Evolutionary conservation across 805 yeast species (phyloP), one percentile per base, ranked within the genome.

Genomic region (Ogataea thermomethanolica): DNA sequence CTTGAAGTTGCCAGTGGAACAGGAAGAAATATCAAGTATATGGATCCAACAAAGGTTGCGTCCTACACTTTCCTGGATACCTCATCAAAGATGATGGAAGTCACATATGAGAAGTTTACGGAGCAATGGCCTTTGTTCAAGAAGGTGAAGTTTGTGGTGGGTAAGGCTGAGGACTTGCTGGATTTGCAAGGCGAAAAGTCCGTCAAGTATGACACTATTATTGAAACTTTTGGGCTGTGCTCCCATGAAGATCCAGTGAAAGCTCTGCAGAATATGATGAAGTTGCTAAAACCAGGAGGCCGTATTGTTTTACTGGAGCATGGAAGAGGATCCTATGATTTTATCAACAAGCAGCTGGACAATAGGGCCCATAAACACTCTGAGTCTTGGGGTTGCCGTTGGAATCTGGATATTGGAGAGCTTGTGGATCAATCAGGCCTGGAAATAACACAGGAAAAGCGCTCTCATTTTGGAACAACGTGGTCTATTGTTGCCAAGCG

Each of bases 1-100:
- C 66, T 93, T 41, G 99, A 93, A 62, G 93, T 91, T 8, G 83
- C 97, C 0, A 86, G 95, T 57, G 99, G 99, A 43, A 93, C 99
- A 0, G 98, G 99, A 6, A 74, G 98, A 62, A 93, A 93, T 58
- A 74, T 91, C 41, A 80, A 82, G 34, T 90, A 82, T 58, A 64
- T 88, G 51, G 73, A 81, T 38, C 74, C 80, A 14, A 70, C 74
- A 1, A 58, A 67, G 21, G 65, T 91, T 23, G 71, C 74, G 34
- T 84, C 96, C 0, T 74, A 87, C 27, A 91, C 98, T 0, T 87
- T 85, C 52, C 64, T 90, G 34, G 99, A 93, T 60, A 75, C 96
- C 1, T 84, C 97, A 0, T 59, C 70, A 32, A 79, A 82, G 43
- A 93, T 93, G 99, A 79, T 93, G 67, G 85, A 84, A 50, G 72